Evolutionary conservation across 768 basidiomycete genomes (phyloP).

Genomic region (Suillus paluster): DNA sequence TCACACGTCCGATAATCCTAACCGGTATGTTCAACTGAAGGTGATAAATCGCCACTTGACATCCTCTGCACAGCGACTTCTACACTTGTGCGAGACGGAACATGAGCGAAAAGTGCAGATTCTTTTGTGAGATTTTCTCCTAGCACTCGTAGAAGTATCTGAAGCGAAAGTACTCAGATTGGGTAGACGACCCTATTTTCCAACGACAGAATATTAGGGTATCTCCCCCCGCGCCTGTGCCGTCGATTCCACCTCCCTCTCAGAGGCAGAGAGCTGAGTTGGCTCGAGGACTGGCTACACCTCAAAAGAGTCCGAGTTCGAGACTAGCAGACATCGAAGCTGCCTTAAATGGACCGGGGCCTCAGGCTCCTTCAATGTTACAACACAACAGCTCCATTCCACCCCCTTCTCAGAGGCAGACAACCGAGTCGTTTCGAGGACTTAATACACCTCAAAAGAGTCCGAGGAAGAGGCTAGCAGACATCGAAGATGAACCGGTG

Average conservation of each 20-base stretch:
- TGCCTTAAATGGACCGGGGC: too few species aligned
- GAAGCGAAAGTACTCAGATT: constrained; percentile 25
- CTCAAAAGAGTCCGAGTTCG: too few species aligned
- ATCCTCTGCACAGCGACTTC: constrained; percentile 34
- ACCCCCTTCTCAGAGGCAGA: constrained; percentile 8
- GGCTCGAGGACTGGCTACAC: not conserved
- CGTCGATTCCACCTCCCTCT: not conserved
- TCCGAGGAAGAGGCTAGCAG: constrained; percentile 5
- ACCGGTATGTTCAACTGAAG: constrained; percentile 37
- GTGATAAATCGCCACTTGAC: not conserved
- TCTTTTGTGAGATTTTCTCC: constrained; percentile 39
- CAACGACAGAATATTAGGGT: not conserved
- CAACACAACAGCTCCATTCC: too few species aligned
- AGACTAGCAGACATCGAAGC: too few species aligned
- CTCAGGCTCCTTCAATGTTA: too few species aligned
- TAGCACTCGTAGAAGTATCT: constrained; percentile 9
- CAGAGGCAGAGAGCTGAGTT: not conserved
- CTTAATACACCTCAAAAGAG: not conserved
- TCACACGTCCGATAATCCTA: constrained; percentile 32
- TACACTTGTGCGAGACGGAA: constrained; percentile 38
- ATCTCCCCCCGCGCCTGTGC: not conserved
- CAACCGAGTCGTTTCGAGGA: not conserved
- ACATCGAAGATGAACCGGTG: not conserved
- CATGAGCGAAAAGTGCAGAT: constrained; percentile 22
- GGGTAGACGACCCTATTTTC: constrained; percentile 33